phyloP scores from a whole-genome alignment of 139 green algal genomes.

The Chlamydomonas sphaeroides region DNA sequence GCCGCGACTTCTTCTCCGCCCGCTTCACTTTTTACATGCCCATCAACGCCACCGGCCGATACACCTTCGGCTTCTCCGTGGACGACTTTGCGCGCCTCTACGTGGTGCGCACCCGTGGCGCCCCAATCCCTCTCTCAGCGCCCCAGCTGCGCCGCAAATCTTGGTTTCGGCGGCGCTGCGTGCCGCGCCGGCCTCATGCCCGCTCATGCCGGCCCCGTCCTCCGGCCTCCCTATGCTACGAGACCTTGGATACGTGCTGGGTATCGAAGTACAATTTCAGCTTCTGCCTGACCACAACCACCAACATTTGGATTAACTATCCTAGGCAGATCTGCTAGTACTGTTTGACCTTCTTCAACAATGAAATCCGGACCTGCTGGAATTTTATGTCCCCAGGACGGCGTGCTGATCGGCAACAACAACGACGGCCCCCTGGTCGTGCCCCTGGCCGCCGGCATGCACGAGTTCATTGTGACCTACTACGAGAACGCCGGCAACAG shows the following conservation, averaged over 20 bases:
- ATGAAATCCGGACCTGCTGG: background rate
- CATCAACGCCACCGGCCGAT: background rate
- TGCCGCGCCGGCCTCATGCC: too few species aligned
- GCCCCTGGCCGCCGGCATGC: background rate
- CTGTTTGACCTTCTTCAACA: background rate
- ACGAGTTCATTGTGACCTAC: background rate
- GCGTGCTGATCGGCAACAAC: background rate
- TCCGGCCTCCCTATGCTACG: too few species aligned
- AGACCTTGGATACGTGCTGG: too few species aligned
- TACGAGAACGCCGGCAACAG: background rate
- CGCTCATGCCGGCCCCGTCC: too few species aligned
- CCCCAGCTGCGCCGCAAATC: too few species aligned
- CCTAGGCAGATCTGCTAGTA: background rate
- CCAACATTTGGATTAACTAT: too few species aligned
- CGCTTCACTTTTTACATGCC: conserved; percentile 45
- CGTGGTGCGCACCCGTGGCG: background rate
- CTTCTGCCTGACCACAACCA: too few species aligned
- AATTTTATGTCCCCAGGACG: background rate
- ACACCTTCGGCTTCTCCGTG: background rate
- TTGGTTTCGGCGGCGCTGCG: too few species aligned
- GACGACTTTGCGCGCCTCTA: background rate
- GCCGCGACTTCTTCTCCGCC: background rate
- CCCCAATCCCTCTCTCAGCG: too few species aligned
- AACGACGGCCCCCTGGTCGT: background rate
- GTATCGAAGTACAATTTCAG: too few species aligned